Evolutionary conservation across 768 basidiomycete genomes (phyloP), one percentile per base, ranked within the genome.

Genomic region (Kwoniella shandongensis): DNA sequence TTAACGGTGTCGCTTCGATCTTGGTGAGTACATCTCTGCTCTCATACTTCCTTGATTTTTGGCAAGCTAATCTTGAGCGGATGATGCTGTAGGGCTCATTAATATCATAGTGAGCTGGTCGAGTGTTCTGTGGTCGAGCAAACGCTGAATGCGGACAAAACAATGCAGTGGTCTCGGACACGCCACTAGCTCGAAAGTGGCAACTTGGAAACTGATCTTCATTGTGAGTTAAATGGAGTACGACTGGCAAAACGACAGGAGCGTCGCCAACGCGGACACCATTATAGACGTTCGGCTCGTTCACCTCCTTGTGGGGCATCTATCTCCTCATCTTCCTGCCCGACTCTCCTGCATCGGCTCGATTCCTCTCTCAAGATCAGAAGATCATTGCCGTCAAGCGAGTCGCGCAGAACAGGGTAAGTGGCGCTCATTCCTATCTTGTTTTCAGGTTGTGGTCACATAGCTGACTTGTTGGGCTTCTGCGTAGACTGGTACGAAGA

Each of bases 361-460:
- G 57, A 3, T 79, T 77, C 61, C 47, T 79, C 32, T 68, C 55
- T 8, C 47, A 72, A 15, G 61, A 76, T 20, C 69, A 79, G 51
- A 77, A 72, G 51, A 50, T 74, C 17, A 70, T 78, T 13, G 78
- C 75, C 3, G 70, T 78, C 23, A 74, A 77, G 60, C 73, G 79
- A n/a, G 77, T 79, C 2, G 76, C 79, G 1, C 64, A 62, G 27
- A 76, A 61, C 32, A 61, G 53, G 39, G 61, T 62, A 12, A 51
- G 59, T 41, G 25, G 23, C 17, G 29, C 5, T 10, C 36, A 8
- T 53, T 3, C 22, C 2, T 54, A 2, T 58, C n/a, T n/a, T 10
- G 11, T n/a, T n/a, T n/a, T n/a, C n/a, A n/a, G n/a, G n/a, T n/a
- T 25, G 45, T 18, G 27, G 20, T 23, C 25, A 25, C 20, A 10